Conservation (phyloP, 805 yeast species). For the Jamesozyma gamospora region DNA sequence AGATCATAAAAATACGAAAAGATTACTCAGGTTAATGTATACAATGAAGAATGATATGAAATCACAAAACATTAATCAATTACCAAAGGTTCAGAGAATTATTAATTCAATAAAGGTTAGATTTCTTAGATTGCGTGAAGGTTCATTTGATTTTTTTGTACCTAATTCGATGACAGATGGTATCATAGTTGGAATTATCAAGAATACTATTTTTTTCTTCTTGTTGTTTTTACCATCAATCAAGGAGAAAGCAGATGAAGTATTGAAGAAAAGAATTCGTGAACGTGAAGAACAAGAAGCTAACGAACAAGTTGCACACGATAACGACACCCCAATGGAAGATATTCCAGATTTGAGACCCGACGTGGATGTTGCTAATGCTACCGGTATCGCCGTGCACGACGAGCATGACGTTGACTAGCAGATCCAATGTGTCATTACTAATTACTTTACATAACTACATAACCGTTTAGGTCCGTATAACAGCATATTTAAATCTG, state of each 20-base stretch:
- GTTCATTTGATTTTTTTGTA: slow-evolving; percentile 11
- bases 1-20: neutral
- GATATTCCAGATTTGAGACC: neutral
- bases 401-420: neutral
- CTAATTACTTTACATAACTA: no score
- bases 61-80: neutral
- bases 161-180: slow-evolving; percentile 16
- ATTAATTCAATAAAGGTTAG: neutral
- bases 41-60: slow-evolving; percentile 2
- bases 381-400: no score
- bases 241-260: slow-evolving; percentile 9
- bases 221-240: slow-evolving; percentile 16
- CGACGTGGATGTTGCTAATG: neutral
- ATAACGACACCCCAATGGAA: neutral
- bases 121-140: neutral
- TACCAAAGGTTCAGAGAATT: slow-evolving; percentile 1
- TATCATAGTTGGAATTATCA: slow-evolving; percentile 11
- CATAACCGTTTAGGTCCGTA: no score
- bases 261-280: slow-evolving; percentile 1
- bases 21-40: neutral
- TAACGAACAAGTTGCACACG: neutral
- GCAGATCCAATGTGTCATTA: no score
- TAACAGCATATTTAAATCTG: no score
- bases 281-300: neutral
- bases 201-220: slow-evolving; percentile 17